Base-by-base conservation (phyloP, 441 rosid species). In the Lepidium campestre region DNA sequence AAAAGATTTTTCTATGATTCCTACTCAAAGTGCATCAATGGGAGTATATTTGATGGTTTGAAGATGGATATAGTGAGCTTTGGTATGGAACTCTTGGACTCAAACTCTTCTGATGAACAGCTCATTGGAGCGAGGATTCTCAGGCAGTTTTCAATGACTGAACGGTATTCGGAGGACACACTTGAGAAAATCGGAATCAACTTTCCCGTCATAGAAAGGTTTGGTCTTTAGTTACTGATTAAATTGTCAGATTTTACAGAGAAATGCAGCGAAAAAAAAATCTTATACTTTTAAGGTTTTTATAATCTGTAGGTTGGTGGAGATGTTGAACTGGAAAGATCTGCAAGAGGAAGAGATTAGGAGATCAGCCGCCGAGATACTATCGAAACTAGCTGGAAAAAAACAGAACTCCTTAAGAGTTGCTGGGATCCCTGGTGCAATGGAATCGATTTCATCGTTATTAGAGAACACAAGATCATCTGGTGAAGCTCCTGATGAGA, bases 251-350 rank as follows among this genome's bases (percentile, higher is more conserved):
- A 20, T 62, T 62, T 13, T 47, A 12, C 12, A 14, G 34, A 39
- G 42, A 1, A 55, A 7, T 35, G 44, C 2, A 20, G 19, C 1
- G 4, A n/a, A 5, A n/a, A n/a, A 5, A n/a, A n/a, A 23, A 20
- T 57, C n/a, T 4, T 37, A 13, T 20, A 20, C 20, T n/a, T 37
- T 57, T 57, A 19, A 37, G 4, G 32, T 22, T 23, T 6, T 8
- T 7, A 15, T 11, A 3, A 10, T 15, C 4, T 19, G 15, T 17
- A 71, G 76, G 62, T 78, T 93, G 53, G 90, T 91, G 14, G 99
- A 93, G 81, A 87, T 91, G 86, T 57, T 93, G 83, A 93, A 93
- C 65, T 93, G 99, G 99, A 91, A 88, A 77, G 93, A 89, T 63
- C 79, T 78, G 20, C 82, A 78, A 54, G 96, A 89, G 76, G 95